These are phyloP conservation scores for Alternaria gaisen DNA, from an alignment of 2,329 filamentous ascomycete genomes.

Conservation along the genomic window DNA sequence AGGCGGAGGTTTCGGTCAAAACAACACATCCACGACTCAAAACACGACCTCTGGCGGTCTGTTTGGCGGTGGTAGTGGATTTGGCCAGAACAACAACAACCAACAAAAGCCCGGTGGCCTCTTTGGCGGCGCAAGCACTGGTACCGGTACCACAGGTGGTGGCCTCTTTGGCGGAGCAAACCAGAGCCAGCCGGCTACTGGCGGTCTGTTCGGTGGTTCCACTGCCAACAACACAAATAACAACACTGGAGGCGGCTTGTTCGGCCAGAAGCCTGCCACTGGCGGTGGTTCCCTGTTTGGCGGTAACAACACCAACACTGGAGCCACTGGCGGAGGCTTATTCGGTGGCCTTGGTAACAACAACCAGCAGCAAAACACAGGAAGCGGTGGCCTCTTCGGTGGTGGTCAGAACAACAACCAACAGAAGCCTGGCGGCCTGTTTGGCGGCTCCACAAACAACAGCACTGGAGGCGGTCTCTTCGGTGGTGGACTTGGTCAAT, in stretches of 20 bases:
- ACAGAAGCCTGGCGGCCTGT: conserved; percentile 55
- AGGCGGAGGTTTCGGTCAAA: conserved; percentile 44
- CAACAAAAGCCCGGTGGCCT: conserved; percentile 52
- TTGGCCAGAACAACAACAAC: conserved; percentile 48
- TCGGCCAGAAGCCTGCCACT: conserved; percentile 48
- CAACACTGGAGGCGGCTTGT: conserved; percentile 50
- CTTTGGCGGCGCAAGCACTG: conserved; percentile 40
- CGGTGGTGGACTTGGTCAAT: conserved; percentile 50
- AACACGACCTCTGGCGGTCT: conserved; percentile 48
- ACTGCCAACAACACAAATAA: conserved; percentile 49
- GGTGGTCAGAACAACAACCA: conserved; percentile 54
- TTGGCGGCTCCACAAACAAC: conserved; percentile 49
- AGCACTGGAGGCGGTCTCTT: conserved; percentile 59
- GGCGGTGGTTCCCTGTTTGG: conserved; percentile 41
- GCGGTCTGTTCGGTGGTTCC: conserved; percentile 61
- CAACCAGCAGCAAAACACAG: conserved; percentile 44
- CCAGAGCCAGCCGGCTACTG: conserved; percentile 31
- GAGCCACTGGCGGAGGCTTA: conserved; percentile 40
- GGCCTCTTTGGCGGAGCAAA: conserved; percentile 61
- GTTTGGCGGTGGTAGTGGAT: conserved; percentile 53
- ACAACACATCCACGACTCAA: conserved; percentile 38
- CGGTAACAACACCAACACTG: conserved; percentile 26
- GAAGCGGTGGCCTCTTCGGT: conserved; percentile 50
- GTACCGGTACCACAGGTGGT: conserved; percentile 51
- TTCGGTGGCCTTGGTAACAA: conserved; percentile 46